Evolutionary conservation across 2,329 filamentous ascomycete species (phyloP).

Genomic region (Exserohilum rostratum): DNA sequence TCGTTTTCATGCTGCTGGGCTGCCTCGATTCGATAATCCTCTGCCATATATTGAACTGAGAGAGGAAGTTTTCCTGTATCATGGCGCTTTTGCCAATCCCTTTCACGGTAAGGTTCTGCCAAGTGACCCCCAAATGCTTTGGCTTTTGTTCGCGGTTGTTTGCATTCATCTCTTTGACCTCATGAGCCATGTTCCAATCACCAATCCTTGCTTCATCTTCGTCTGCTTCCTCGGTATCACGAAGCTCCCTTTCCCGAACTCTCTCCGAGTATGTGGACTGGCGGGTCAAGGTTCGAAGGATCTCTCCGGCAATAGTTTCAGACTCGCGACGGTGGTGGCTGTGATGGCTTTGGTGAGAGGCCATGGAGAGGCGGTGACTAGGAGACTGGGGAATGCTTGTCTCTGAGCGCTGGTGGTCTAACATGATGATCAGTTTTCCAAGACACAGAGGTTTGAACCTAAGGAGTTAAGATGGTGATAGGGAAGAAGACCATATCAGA

Average conservation of each 20-base stretch:
- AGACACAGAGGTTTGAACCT: neutral
- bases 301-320: neutral
- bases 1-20: conserved; percentile 15
- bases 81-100: conserved; percentile 10
- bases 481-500: neutral
- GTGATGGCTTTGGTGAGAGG: neutral
- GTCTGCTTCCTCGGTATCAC: neutral
- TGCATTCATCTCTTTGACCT: conserved; percentile 1
- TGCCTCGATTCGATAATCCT: conserved; percentile 17
- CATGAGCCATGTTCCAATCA: neutral
- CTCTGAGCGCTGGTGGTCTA: neutral
- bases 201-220: neutral
- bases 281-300: neutral
- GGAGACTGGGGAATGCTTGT: neutral
- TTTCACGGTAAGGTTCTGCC: conserved; percentile 23
- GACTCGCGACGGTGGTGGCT: neutral
- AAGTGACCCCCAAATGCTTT: conserved; percentile 7
- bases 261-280: neutral
- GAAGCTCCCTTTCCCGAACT: neutral
- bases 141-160: neutral
- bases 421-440: neutral
- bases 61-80: conserved; percentile 25
- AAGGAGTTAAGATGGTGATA: neutral
- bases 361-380: neutral
- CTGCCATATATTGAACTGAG: conserved; percentile 25